Percentiles rank a stretch among this genome's conserved stretches.
These are phyloP conservation scores for Discostella pseudostelligera DNA, from an alignment of 108 stramenopile genomes.

Conservation along the genomic window DNA sequence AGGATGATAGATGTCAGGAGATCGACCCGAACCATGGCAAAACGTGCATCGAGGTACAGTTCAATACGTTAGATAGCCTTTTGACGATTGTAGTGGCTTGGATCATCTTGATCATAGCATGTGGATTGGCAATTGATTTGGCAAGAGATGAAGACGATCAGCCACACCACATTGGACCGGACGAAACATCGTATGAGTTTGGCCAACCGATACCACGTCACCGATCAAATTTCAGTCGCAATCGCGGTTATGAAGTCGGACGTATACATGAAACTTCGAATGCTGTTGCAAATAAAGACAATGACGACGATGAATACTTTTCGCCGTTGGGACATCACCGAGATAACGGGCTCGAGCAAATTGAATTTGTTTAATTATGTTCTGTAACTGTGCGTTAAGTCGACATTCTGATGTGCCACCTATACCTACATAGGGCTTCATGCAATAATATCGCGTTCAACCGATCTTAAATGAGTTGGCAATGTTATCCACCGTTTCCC, in stretches of 20 bases:
- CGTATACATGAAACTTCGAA: neutral
- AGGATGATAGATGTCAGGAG: conserved; percentile 42
- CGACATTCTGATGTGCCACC: too few relatives aligned
- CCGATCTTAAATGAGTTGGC: conserved; percentile 60
- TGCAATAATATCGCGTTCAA: too few relatives aligned
- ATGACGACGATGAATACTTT: conserved; percentile 8
- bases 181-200: conserved; percentile 32
- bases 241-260: conserved; percentile 3
- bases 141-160: conserved; percentile 19
- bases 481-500: conserved; percentile 78
- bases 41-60: conserved; percentile 47
- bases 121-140: conserved; percentile 31
- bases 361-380: conserved; percentile 26
- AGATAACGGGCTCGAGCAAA: conserved; percentile 29
- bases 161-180: conserved; percentile 1
- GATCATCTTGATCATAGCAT: conserved; percentile 27
- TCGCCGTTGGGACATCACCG: conserved; percentile 14
- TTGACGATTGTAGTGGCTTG: conserved; percentile 26
- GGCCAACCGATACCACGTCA: conserved; percentile 30
- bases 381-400: neutral
- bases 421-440: too few relatives aligned
- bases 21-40: conserved; percentile 40
- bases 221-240: conserved; percentile 18
- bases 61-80: conserved; percentile 40
- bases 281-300: conserved; percentile 3